These are phyloP conservation scores for Apiotrichum veenhuisii DNA, from an alignment of 1,284 basidiomycete genomes.

Conservation along the genomic window DNA sequence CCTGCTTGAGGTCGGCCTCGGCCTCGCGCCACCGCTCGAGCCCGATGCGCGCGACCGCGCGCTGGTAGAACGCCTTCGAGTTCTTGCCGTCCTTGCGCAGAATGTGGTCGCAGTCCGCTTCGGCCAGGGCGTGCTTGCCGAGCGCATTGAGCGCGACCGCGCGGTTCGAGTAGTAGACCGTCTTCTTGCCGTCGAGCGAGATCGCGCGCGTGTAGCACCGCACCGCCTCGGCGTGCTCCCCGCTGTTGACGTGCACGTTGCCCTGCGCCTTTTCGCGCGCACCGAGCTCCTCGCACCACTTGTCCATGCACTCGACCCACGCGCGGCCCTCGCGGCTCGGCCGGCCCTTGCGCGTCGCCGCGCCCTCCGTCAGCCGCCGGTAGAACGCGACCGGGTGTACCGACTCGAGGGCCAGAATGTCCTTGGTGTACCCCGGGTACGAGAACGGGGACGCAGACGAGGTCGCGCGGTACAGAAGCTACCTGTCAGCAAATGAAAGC, in stretches of 20 bases:
- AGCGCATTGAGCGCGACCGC: constrained; percentile 48
- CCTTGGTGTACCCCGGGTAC: constrained; percentile 41
- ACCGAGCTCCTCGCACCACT: constrained; percentile 49
- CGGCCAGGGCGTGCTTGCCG: constrained; percentile 40
- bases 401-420: constrained; percentile 39
- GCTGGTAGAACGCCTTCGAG: constrained; percentile 48
- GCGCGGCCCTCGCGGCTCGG: constrained; percentile 22
- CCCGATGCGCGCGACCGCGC: constrained; percentile 43
- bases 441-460: constrained; percentile 45
- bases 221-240: constrained; percentile 35
- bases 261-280: constrained; percentile 47
- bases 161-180: constrained; percentile 49
- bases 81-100: constrained; percentile 45
- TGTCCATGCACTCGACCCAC: constrained; percentile 49
- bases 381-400: constrained; percentile 49
- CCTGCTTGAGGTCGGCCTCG: constrained; percentile 39
- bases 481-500: background rate
- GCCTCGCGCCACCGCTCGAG: constrained; percentile 44
- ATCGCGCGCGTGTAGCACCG: constrained; percentile 49
- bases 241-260: constrained; percentile 42
- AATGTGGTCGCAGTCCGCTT: constrained; percentile 45
- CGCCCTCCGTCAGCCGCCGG: constrained; percentile 43
- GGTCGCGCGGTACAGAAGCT: constrained; percentile 46
- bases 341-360: constrained; percentile 26
- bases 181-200: constrained; percentile 49